phyloP scores from a whole-genome alignment of 495 filamentous ascomycete genomes.

The Annulohypoxylon bovei region DNA sequence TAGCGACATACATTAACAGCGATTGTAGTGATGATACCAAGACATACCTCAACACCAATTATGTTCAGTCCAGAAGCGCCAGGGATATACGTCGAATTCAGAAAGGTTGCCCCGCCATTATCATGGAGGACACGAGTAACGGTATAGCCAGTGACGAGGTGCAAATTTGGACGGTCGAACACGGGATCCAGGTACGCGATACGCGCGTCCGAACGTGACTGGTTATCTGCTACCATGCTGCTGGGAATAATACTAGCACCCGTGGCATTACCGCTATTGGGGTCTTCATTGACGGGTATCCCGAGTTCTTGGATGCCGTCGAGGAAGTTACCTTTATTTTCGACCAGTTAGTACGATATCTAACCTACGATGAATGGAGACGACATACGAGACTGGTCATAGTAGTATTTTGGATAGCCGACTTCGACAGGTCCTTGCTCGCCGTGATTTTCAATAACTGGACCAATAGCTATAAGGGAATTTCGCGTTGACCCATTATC shows the following conservation, averaged over 20 bases:
- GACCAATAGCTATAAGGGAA: conserved; percentile 46
- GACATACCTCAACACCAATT: conserved; percentile 25
- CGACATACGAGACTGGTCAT: conserved; percentile 56
- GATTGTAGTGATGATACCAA: background rate
- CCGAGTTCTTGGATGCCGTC: conserved; percentile 60
- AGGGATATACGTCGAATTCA: conserved; percentile 50
- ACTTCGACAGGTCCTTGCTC: conserved; percentile 58
- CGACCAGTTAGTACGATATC: conserved; percentile 13
- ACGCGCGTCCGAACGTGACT: conserved; percentile 63
- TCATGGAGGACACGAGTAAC: conserved; percentile 53
- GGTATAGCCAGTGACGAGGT: conserved; percentile 56
- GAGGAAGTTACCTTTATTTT: conserved; percentile 60
- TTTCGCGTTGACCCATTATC: conserved; percentile 45
- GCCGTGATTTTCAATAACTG: conserved; percentile 50
- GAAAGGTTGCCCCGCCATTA: conserved; percentile 32
- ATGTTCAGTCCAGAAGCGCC: conserved; percentile 41
- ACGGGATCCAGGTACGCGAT: conserved; percentile 57
- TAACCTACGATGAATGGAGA: background rate
- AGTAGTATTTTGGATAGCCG: conserved; percentile 63
- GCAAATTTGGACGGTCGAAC: conserved; percentile 55
- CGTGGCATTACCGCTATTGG: conserved; percentile 57
- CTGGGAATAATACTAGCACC: conserved; percentile 60
- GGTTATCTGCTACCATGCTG: conserved; percentile 55
- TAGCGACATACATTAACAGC: conserved; percentile 13
- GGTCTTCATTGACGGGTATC: conserved; percentile 57